Base-by-base conservation (phyloP, 306 rosid genomes). In the Cucumis cinereus region DNA sequence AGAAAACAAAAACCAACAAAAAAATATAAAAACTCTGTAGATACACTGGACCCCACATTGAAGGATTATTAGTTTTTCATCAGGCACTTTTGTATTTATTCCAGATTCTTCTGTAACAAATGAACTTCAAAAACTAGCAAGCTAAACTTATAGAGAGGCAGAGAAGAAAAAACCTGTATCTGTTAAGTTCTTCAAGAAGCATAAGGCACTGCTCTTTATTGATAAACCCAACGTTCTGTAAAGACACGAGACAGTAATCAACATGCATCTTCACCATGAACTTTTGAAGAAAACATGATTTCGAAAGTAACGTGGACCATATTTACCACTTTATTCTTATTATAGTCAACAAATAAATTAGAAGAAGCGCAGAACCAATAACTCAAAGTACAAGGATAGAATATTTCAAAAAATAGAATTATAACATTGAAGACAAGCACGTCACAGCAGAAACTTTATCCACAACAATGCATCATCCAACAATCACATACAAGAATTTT, bases 131-230 rank as follows among this genome's bases (percentile, higher is more conserved):
- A 52, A 75, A 50, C 23, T 47, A 70, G 71, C 67, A 74, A 73
- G 58, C 75, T 52, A 82, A 75, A 79, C 45, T 78, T 77, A 78
- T 7, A 68, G 74, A 41, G 70, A 77, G 36, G 79, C 5, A 67
- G 30, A 33, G 79, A 19, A 60, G 73, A 43, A 43, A 60, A 63
- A 87, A 94, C 99, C 99, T 92, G 86, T 94, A 94, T 50, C 88
- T 89, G 82, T 89, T 84, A 79, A 94, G 80, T 83, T 92, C 97
- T 86, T 90, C 90, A 80, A 94, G 88, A 26, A 94, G 95, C 77
- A 55, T 69, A 74, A 92, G 90, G 85, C 96, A 92, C 78, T 94
- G 95, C 47, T 79, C 83, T 83, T 92, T 89, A 75, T 88, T 84
- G 76, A 94, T 86, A 84, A 10, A 63, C 77, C 86, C 88, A 83